phyloP scores from a whole-genome alignment of 192 early-diverging fungal genomes.

The Podila verticillata region DNA sequence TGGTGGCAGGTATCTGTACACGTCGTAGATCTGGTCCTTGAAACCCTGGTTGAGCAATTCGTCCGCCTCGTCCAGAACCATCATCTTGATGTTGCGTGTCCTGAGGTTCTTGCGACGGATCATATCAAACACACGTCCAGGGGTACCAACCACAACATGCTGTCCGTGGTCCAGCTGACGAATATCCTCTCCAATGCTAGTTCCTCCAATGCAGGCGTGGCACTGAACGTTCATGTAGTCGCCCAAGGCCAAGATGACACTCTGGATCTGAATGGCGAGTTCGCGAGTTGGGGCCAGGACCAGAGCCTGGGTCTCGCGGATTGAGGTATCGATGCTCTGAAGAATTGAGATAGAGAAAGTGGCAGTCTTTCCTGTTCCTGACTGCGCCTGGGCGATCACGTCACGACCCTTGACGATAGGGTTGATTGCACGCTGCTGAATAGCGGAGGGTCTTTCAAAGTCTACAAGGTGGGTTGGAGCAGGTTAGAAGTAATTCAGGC shows the following conservation, averaged over 20 bases:
- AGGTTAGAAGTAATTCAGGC: not conserved
- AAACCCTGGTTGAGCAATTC: constrained; percentile 95
- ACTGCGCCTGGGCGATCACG: constrained; percentile 98
- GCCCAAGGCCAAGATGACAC: constrained; percentile 90
- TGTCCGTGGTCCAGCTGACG: constrained; percentile 90
- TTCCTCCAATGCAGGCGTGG: constrained; percentile 96
- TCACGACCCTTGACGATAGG: constrained; percentile 90
- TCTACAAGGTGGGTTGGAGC: constrained; percentile 51
- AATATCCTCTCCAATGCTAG: constrained; percentile 92
- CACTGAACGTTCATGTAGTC: constrained; percentile 98
- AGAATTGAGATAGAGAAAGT: constrained; percentile 96
- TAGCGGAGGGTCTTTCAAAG: constrained; percentile 98
- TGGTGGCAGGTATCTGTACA: constrained; percentile 92
- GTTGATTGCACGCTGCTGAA: constrained; percentile 97
- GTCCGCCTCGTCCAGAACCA: constrained; percentile 97
- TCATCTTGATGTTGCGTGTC: constrained; percentile 90
- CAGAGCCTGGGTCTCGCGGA: constrained; percentile 92
- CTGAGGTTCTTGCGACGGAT: constrained; percentile 86
- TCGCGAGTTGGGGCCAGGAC: constrained; percentile 96
- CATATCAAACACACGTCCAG: constrained; percentile 98
- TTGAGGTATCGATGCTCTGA: constrained; percentile 88
- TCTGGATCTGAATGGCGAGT: constrained; percentile 95
- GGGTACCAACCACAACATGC: constrained; percentile 95
- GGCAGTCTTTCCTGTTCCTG: constrained; percentile 98
- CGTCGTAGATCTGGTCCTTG: constrained; percentile 97